phyloP scores from a whole-genome alignment of 495 filamentous ascomycete species.

The Pseudevernia furfuracea region DNA sequence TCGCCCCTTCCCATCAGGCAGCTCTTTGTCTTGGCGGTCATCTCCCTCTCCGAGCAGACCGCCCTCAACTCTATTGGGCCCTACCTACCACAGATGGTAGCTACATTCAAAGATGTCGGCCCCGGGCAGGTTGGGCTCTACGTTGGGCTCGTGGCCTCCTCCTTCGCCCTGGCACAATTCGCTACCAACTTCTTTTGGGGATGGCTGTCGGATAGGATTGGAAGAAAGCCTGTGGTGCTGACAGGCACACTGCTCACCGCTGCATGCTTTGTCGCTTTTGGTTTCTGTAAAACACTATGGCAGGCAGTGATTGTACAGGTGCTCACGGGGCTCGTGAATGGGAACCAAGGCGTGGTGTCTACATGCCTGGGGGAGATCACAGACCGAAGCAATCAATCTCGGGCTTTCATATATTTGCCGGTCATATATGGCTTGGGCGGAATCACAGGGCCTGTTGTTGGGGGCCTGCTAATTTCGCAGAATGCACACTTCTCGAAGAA shows the following conservation, averaged over 20 bases:
- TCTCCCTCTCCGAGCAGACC: slow-evolving; percentile 89
- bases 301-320: slow-evolving; percentile 80
- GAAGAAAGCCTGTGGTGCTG: slow-evolving; percentile 88
- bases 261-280: slow-evolving; percentile 75
- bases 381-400: slow-evolving; percentile 85
- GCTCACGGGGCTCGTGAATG: slow-evolving; percentile 87
- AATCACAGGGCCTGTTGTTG: slow-evolving; percentile 84
- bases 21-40: slow-evolving; percentile 74
- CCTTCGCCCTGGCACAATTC: slow-evolving; percentile 88
- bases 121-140: slow-evolving; percentile 69
- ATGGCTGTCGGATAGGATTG: slow-evolving; percentile 77
- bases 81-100: slow-evolving; percentile 88
- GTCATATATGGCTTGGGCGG: slow-evolving; percentile 88
- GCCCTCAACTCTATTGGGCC: slow-evolving; percentile 95
- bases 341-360: slow-evolving; percentile 80
- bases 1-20: slow-evolving; percentile 78
- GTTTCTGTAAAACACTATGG: slow-evolving; percentile 72
- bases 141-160: slow-evolving; percentile 79
- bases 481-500: slow-evolving; percentile 40
- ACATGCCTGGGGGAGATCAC: slow-evolving; percentile 94
- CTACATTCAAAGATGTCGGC: slow-evolving; percentile 73
- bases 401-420: slow-evolving; percentile 85
- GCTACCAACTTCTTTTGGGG: slow-evolving; percentile 92
- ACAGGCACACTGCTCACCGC: slow-evolving; percentile 77
- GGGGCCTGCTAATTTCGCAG: slow-evolving; percentile 68